Conservation (phyloP, 2,329 filamentous ascomycete genomes). For the Knoxdaviesia capensis region DNA sequence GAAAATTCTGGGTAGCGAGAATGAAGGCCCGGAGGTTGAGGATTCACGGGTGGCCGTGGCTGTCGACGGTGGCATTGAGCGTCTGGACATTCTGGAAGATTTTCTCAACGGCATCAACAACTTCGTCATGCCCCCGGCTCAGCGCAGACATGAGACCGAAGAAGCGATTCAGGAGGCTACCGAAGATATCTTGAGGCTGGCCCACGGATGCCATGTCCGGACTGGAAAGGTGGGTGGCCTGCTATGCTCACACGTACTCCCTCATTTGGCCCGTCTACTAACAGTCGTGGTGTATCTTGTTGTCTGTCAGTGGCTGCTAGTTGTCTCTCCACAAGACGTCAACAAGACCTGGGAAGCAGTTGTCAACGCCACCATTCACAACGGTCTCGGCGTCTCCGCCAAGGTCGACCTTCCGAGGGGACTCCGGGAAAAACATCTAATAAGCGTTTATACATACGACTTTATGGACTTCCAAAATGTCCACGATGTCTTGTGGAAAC, state of each 20-base stretch:
- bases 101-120: slow-evolving; percentile 27
- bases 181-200: slow-evolving; percentile 37
- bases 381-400: slow-evolving; percentile 49
- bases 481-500: slow-evolving; percentile 38
- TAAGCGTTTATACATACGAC: slow-evolving; percentile 63
- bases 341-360: slow-evolving; percentile 45
- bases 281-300: neutral
- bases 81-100: slow-evolving; percentile 21
- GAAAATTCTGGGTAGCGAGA: slow-evolving; percentile 21
- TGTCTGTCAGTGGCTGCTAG: slow-evolving; percentile 52
- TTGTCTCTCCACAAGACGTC: slow-evolving; percentile 31
- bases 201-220: slow-evolving; percentile 34
- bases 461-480: slow-evolving; percentile 52
- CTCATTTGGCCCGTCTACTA: neutral
- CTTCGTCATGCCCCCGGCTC: slow-evolving; percentile 13
- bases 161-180: slow-evolving; percentile 27
- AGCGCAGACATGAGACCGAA: slow-evolving; percentile 25
- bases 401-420: slow-evolving; percentile 43
- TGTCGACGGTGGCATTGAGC: slow-evolving; percentile 27
- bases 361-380: slow-evolving; percentile 44
- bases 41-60: slow-evolving; percentile 27
- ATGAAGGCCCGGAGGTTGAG: slow-evolving; percentile 25
- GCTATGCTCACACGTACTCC: slow-evolving; percentile 5
- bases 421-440: slow-evolving; percentile 27
- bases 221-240: slow-evolving; percentile 40